Percentiles rank a stretch among this genome's conserved stretches.
Evolutionary conservation across 2,329 filamentous ascomycete species (phyloP).

Genomic region (Pseudogymnoascus sp.): DNA sequence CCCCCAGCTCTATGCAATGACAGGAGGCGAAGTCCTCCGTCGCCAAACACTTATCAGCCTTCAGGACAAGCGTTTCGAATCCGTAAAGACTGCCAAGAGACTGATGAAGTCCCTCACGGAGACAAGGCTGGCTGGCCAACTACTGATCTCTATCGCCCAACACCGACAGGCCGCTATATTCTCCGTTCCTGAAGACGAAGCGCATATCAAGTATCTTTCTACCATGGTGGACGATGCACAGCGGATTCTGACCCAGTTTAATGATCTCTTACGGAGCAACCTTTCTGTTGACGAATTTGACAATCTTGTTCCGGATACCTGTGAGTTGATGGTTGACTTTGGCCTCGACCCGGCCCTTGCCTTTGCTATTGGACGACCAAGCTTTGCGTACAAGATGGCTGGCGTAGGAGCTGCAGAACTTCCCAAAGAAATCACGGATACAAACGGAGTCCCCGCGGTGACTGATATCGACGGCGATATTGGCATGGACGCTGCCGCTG

Average conservation of each 20-base stretch:
- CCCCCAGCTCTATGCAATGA: conserved; percentile 77
- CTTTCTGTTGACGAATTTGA: conserved; percentile 72
- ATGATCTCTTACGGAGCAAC: conserved; percentile 80
- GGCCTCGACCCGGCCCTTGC: conserved; percentile 74
- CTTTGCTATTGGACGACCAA: conserved; percentile 74
- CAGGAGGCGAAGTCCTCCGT: conserved; percentile 72
- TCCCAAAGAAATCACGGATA: conserved; percentile 12
- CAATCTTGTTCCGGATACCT: conserved; percentile 65
- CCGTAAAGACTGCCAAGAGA: conserved; percentile 65
- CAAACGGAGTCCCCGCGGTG: conserved; percentile 13
- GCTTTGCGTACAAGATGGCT: conserved; percentile 59
- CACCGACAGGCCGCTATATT: conserved; percentile 83
- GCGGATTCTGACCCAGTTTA: conserved; percentile 74
- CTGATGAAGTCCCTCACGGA: conserved; percentile 74
- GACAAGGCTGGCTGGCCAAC: conserved; percentile 68
- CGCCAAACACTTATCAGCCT: conserved; percentile 73
- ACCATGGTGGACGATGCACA: conserved; percentile 88
- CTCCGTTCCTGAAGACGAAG: conserved; percentile 60
- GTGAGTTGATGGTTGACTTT: conserved; percentile 67
- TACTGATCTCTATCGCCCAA: conserved; percentile 86
- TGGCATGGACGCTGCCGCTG: conserved; percentile 34
- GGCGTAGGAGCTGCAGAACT: conserved; percentile 14
- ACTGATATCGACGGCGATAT: conserved; percentile 53
- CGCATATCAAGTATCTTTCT: conserved; percentile 81
- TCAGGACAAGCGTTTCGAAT: conserved; percentile 74